Conservation (phyloP, 31 red algal species). For the Asparagopsis taxiformis region DNA sequence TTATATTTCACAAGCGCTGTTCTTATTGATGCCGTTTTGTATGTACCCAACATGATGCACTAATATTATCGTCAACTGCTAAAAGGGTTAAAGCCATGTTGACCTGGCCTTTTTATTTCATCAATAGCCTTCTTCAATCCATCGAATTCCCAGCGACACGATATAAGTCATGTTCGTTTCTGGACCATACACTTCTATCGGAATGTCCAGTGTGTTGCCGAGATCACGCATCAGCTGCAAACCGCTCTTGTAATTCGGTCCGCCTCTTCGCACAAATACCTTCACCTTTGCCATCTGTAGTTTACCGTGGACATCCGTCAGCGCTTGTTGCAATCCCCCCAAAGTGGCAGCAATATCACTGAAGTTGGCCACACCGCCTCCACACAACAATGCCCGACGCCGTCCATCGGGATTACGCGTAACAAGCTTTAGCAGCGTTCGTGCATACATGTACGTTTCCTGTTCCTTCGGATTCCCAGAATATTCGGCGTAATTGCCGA, state of each 20-base stretch:
- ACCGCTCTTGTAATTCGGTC: conserved; percentile 97
- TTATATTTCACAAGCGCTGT: conserved; percentile 32
- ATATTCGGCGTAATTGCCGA: conserved; percentile 99
- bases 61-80: conserved; percentile 1
- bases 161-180: conserved; percentile 97
- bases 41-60: conserved; percentile 17
- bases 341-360: conserved; percentile 98
- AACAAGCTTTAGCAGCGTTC: conserved; percentile 85
- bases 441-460: conserved; percentile 97
- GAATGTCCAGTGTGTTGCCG: conserved; percentile 86
- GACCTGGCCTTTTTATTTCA: neutral
- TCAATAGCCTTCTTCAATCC: conserved; percentile 77
- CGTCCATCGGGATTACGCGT: conserved; percentile 82
- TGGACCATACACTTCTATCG: conserved; percentile 95
- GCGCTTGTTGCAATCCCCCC: conserved; percentile 92
- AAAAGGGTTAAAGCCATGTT: too few species aligned
- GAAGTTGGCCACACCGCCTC: conserved; percentile 98
- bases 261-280: conserved; percentile 95
- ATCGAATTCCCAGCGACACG: conserved; percentile 80
- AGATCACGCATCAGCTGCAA: conserved; percentile 92
- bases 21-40: conserved; percentile 42
- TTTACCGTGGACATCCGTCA: conserved; percentile 96
- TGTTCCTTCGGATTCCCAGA: conserved; percentile 97
- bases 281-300: conserved; percentile 92
- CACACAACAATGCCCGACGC: conserved; percentile 73